These are phyloP conservation scores for Aspergillus aculeatus DNA, from an alignment of 2,329 filamentous ascomycete species.

Conservation along the genomic window DNA sequence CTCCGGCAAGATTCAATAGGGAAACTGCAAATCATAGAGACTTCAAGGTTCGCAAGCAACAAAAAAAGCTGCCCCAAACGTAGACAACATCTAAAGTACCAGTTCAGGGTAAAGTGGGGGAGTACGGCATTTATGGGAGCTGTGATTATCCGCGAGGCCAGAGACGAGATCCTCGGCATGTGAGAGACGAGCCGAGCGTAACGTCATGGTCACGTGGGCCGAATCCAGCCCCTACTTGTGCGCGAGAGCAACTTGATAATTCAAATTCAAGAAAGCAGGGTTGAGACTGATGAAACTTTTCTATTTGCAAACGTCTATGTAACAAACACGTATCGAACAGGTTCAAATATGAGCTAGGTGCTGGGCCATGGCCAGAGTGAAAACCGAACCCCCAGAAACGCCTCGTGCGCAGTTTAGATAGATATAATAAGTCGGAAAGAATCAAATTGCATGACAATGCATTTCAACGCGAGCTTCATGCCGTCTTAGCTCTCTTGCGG, in stretches of 20 bases:
- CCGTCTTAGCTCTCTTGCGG: constrained; percentile 34
- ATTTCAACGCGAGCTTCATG: constrained; percentile 24
- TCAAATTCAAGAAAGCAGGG: background rate
- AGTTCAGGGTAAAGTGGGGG: constrained; percentile 20
- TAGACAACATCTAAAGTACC: constrained; percentile 3
- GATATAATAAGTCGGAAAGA: constrained; percentile 25
- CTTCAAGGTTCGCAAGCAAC: background rate
- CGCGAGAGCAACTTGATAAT: background rate
- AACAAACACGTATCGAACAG: constrained; percentile 1
- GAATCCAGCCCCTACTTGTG: background rate
- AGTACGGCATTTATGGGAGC: constrained; percentile 27
- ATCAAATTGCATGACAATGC: constrained; percentile 23
- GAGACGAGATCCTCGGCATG: constrained; percentile 41
- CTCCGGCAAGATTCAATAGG: constrained; percentile 7
- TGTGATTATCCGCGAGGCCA: constrained; percentile 24
- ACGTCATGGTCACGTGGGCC: constrained; percentile 38
- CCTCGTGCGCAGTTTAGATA: constrained; percentile 15
- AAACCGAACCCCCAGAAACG: constrained; percentile 19
- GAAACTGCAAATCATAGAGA: background rate
- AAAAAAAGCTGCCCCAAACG: background rate
- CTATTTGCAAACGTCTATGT: background rate
- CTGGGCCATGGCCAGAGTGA: constrained; percentile 12
- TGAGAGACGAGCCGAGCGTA: constrained; percentile 31
- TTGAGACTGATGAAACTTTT: background rate
- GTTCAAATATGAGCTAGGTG: constrained; percentile 4